phyloP scores from a whole-genome alignment of 768 basidiomycete species.

The Cystobasidium tubakii region DNA sequence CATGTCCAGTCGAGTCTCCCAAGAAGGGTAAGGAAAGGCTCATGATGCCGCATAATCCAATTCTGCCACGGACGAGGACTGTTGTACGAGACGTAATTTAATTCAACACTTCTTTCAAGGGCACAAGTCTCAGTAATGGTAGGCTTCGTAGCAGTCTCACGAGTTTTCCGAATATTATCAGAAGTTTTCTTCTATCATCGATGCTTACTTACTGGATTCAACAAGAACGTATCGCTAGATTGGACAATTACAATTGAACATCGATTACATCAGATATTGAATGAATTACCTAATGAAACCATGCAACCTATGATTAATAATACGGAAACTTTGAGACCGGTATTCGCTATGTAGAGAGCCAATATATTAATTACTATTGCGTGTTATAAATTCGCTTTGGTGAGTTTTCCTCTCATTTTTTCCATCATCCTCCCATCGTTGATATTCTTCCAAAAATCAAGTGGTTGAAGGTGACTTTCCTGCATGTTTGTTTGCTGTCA shows the following conservation, averaged over 20 bases:
- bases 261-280: neutral
- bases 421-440: too few species aligned
- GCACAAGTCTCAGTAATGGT: neutral
- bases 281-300: neutral
- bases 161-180: neutral
- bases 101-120: slow-evolving; percentile 7
- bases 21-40: too few species aligned
- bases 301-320: neutral
- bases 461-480: too few species aligned
- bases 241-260: neutral
- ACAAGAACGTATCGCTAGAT: neutral
- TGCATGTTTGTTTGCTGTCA: too few species aligned
- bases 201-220: neutral
- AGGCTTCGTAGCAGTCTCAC: slow-evolving; percentile 3
- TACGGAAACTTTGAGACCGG: neutral
- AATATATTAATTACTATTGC: slow-evolving; percentile 15
- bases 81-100: too few species aligned
- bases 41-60: too few species aligned
- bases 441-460: too few species aligned
- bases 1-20: too few species aligned
- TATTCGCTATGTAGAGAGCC: slow-evolving; percentile 13
- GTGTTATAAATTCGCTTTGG: slow-evolving; percentile 3
- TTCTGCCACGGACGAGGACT: too few species aligned
- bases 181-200: slow-evolving; percentile 21
- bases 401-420: neutral